These are phyloP conservation scores for Colletotrichum nymphaeae DNA, from an alignment of 2,329 filamentous ascomycete species.

Conservation along the genomic window DNA sequence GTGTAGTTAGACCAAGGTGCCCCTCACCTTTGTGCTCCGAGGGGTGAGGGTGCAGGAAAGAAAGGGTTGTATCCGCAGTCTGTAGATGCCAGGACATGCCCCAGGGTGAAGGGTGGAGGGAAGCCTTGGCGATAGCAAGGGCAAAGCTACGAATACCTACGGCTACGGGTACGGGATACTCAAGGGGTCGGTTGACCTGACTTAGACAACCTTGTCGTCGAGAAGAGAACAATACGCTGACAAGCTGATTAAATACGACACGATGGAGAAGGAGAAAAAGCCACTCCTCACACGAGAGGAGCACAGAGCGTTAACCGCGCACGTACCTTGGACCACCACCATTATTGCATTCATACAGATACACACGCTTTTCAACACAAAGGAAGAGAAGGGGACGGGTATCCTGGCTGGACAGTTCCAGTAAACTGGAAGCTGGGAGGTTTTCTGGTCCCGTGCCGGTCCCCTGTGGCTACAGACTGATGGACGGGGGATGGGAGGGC, in stretches of 20 bases:
- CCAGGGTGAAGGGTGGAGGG: not conserved
- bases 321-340: not conserved
- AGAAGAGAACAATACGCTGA: not conserved
- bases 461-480: not conserved
- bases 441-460: slow-evolving; percentile 5
- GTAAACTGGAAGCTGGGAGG: slow-evolving; percentile 13
- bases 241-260: not conserved
- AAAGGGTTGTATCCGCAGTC: not conserved
- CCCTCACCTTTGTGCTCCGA: not conserved
- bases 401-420: slow-evolving; percentile 15
- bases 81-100: slow-evolving; percentile 1
- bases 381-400: not conserved
- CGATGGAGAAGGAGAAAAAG: not conserved
- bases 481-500: not conserved
- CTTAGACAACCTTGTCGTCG: not conserved
- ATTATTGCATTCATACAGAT: not conserved
- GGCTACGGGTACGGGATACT: not conserved
- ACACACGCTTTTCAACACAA: not conserved
- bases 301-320: not conserved
- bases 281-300: not conserved
- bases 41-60: not conserved
- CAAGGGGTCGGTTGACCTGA: not conserved
- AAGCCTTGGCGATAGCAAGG: slow-evolving; percentile 12
- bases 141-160: not conserved
- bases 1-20: slow-evolving; percentile 11